Evolutionary conservation across 2,329 filamentous ascomycete species (phyloP), one percentile per base, ranked within the genome.

Genomic region (Nigrograna mackinnonii): DNA sequence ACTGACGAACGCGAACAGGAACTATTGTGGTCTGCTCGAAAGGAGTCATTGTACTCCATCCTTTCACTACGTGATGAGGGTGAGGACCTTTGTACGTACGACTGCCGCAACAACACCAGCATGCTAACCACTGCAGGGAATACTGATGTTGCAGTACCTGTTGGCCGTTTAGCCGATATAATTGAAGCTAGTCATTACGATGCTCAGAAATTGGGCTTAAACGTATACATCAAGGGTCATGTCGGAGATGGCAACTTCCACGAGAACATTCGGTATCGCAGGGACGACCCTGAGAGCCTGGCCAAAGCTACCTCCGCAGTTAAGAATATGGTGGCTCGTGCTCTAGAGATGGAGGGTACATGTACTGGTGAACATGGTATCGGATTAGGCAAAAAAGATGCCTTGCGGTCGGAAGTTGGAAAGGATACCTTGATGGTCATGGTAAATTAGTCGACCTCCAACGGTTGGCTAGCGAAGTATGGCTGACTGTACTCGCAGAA

Each of bases 351-450:
- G 73, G 89, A 94, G 65, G 89, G 89, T 1, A 94, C 89, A 0
- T 86, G 91, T 1, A 91, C 89, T 18, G 89, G 89, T 24, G 89
- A 94, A 70, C 89, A 94, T 68, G 89, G 89, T 7, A 84, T 94
- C 33, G 89, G 89, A 6, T 68, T 92, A 37, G 86, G 91, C 50
- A 89, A 92, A 80, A 78, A 88, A 54, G 89, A 91, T 63, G 89
- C 91, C 61, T 74, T 94, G 36, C 77, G 80, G 6, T 85, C 91
- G 55, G 89, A 94, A 70, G 76, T 94, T 20, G 88, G 89, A 11
- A 14, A 14, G 11, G 24, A 28, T 28, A 28, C 24, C 14, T 14
- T 28, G 24, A 11, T 28, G 14, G 11, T 28, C 24, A 28, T 28
- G 24, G 24, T 28, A 14, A 28, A 14, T 14, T 11, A 28, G 24